Percentiles rank a stretch among this genome's conserved stretches.
phyloP scores from a whole-genome alignment of 1,139 yeast species.

The Pichia inconspicua region DNA sequence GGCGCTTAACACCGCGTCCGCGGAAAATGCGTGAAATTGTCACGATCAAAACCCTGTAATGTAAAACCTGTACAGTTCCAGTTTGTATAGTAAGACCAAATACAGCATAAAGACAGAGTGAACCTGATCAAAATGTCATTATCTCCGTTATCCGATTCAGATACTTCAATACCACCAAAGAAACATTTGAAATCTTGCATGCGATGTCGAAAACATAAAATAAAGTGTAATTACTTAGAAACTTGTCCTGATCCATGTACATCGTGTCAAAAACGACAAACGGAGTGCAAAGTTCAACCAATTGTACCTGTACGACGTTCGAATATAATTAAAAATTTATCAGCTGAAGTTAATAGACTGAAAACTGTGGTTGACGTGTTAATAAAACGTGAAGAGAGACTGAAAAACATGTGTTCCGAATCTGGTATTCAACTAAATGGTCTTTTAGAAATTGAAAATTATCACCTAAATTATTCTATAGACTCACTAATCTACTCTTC shows the following conservation, averaged over 20 bases:
- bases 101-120: too few relatives aligned
- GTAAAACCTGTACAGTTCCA: background rate
- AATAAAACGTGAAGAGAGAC: conserved; percentile 18
- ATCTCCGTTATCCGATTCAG: background rate
- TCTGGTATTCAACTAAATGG: conserved; percentile 26
- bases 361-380: conserved; percentile 26
- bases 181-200: conserved; percentile 51
- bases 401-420: conserved; percentile 19
- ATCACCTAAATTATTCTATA: conserved; percentile 1
- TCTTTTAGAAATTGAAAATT: conserved; percentile 20
- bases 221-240: conserved; percentile 50
- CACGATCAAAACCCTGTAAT: background rate
- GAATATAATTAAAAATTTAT: conserved; percentile 26
- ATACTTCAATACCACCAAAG: conserved; percentile 26
- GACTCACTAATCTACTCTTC: background rate
- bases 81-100: too few relatives aligned
- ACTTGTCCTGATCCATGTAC: conserved; percentile 52
- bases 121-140: background rate
- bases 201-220: conserved; percentile 58
- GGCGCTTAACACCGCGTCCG: background rate
- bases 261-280: conserved; percentile 44
- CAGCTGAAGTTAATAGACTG: conserved; percentile 24
- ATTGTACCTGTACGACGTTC: conserved; percentile 33
- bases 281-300: conserved; percentile 45
- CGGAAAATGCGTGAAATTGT: background rate